Evolutionary conservation across 768 basidiomycete species (phyloP).

Genomic region (Hygrophorus pudorinus): DNA sequence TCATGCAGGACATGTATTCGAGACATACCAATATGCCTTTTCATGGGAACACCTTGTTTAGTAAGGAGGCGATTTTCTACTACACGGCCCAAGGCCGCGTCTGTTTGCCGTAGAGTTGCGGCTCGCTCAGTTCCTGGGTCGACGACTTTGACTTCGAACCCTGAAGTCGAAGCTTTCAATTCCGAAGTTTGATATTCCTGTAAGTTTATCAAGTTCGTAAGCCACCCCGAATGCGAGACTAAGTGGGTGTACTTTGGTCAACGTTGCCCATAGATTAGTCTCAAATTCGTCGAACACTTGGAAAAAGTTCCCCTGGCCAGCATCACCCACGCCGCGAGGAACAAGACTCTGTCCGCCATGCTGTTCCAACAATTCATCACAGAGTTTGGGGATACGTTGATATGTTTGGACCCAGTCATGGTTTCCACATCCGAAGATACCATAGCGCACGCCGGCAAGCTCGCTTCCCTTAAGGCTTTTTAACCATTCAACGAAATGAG

Average conservation of each 20-base stretch:
- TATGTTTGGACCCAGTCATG: slow-evolving; percentile 38
- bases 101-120: slow-evolving; percentile 24
- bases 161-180: slow-evolving; percentile 7
- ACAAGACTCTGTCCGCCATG: slow-evolving; percentile 28
- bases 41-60: slow-evolving; percentile 25
- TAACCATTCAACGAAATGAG: slow-evolving; percentile 33
- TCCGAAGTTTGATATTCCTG: slow-evolving; percentile 23
- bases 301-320: slow-evolving; percentile 31
- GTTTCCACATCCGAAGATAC: slow-evolving; percentile 42
- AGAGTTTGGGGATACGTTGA: slow-evolving; percentile 33
- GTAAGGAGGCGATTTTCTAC: slow-evolving; percentile 30
- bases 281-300: slow-evolving; percentile 35
- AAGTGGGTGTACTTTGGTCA: slow-evolving; percentile 20
- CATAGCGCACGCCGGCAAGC: slow-evolving; percentile 25
- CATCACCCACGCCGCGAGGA: slow-evolving; percentile 31
- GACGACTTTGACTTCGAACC: slow-evolving; percentile 22
- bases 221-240: not conserved
- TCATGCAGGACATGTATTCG: not conserved
- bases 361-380: slow-evolving; percentile 25
- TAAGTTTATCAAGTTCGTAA: not conserved
- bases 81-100: slow-evolving; percentile 28
- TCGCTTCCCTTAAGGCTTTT: slow-evolving; percentile 17
- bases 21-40: slow-evolving; percentile 30
- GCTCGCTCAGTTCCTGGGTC: slow-evolving; percentile 25
- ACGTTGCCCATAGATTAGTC: slow-evolving; percentile 24